Percentiles rank a stretch among this genome's conserved stretches.
These are phyloP conservation scores for Iris pallida DNA, from an alignment of 116 monocot genomes.

Conservation along the genomic window DNA sequence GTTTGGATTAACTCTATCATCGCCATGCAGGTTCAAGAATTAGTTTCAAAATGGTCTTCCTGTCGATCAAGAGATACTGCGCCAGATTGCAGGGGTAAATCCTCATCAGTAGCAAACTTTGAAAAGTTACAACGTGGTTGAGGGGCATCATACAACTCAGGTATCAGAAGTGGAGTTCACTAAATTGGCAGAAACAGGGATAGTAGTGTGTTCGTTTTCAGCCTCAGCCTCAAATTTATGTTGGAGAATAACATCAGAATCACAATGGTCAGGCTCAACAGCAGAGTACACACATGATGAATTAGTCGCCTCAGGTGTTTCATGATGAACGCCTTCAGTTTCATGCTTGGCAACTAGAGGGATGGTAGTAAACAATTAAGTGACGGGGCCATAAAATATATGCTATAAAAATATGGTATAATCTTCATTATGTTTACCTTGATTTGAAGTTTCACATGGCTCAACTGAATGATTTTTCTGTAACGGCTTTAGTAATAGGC, in stretches of 20 bases:
- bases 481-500: conserved; percentile 18
- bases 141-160: too few species aligned
- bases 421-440: conserved; percentile 2
- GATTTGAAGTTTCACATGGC: conserved; percentile 1
- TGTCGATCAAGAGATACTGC: too few species aligned
- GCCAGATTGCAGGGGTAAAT: too few species aligned
- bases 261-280: not conserved
- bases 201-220: not conserved
- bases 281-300: not conserved
- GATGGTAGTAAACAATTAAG: not conserved
- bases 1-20: too few species aligned
- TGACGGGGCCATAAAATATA: not conserved
- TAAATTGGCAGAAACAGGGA: not conserved
- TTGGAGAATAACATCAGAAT: conserved; percentile 4
- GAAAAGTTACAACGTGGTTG: too few species aligned
- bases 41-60: too few species aligned
- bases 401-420: not conserved
- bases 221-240: not conserved
- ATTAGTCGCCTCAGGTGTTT: not conserved
- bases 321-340: not conserved
- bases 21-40: too few species aligned
- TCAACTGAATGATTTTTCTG: conserved; percentile 5
- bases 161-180: too few species aligned
- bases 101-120: too few species aligned
- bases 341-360: not conserved